Evolutionary conservation across 2,329 filamentous ascomycete species (phyloP).

Genomic region (Magnaporthiopsis poae): DNA sequence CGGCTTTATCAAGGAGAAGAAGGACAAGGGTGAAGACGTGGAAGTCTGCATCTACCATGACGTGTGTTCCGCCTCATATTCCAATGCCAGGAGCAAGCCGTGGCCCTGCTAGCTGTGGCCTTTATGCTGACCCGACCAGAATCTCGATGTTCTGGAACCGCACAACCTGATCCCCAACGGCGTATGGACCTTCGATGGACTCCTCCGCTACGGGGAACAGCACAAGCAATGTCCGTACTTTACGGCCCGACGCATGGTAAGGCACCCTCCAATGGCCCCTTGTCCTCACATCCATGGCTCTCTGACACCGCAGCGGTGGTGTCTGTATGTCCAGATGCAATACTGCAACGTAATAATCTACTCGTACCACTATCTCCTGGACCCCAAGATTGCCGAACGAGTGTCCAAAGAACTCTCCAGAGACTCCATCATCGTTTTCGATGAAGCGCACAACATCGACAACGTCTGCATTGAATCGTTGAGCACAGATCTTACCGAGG

Average conservation of each 20-base stretch:
- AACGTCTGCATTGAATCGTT: slow-evolving; percentile 97
- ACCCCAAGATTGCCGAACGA: slow-evolving; percentile 92
- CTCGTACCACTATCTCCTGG: slow-evolving; percentile 94
- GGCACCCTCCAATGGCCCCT: slow-evolving; percentile 15
- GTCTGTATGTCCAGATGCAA: slow-evolving; percentile 57
- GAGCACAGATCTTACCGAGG: slow-evolving; percentile 93
- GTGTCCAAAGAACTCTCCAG: slow-evolving; percentile 94
- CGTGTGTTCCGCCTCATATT: slow-evolving; percentile 31
- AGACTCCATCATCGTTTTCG: slow-evolving; percentile 96
- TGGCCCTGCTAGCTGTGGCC: background rate
- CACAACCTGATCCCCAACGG: slow-evolving; percentile 91
- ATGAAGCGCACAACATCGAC: slow-evolving; percentile 98
- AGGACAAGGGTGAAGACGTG: slow-evolving; percentile 85
- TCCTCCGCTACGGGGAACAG: slow-evolving; percentile 82
- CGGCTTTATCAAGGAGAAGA: slow-evolving; percentile 95
- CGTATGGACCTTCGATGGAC: slow-evolving; percentile 86
- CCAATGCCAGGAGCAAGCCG: background rate
- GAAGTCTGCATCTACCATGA: slow-evolving; percentile 95
- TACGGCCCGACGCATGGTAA: slow-evolving; percentile 82
- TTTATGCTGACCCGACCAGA: slow-evolving; percentile 37
- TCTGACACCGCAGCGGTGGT: background rate
- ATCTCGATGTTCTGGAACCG: slow-evolving; percentile 86
- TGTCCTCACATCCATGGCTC: slow-evolving; percentile 10
- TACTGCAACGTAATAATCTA: slow-evolving; percentile 99
- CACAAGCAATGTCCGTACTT: slow-evolving; percentile 98